Percentiles rank a stretch among this genome's conserved stretches.
Evolutionary conservation across 495 filamentous ascomycete species (phyloP).

Genomic region (Usnea hakonensis): DNA sequence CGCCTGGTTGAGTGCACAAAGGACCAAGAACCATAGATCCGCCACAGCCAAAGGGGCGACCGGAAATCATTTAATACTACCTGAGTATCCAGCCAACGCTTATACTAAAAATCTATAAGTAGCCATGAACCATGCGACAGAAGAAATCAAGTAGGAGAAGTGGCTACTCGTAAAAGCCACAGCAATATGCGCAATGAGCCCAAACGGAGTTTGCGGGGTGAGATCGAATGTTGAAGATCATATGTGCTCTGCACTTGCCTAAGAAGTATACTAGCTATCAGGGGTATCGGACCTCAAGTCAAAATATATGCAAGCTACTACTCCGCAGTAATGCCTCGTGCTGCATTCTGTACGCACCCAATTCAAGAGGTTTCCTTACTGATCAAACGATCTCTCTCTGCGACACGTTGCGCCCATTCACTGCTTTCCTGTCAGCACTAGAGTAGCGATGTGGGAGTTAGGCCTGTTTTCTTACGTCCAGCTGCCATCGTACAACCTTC

Average conservation of each 20-base stretch:
- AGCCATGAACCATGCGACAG: neutral
- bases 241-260: neutral
- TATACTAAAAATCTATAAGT: neutral
- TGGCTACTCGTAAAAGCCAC: neutral
- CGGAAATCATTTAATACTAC: neutral
- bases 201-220: neutral
- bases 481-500: conserved; percentile 87
- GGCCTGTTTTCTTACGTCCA: conserved; percentile 84
- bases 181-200: neutral
- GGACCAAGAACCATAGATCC: neutral
- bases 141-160: neutral
- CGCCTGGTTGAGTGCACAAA: neutral
- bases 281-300: neutral
- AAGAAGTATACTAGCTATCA: neutral
- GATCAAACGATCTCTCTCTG: conserved; percentile 52
- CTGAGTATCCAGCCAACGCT: neutral
- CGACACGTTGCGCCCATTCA: conserved; percentile 70
- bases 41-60: neutral
- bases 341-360: neutral
- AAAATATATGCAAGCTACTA: neutral
- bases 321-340: neutral
- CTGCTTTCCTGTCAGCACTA: conserved; percentile 34
- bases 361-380: conserved; percentile 37
- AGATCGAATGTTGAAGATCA: neutral
- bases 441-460: neutral